A percentile compares a stretch with the other conserved stretches of the same genome.
Conservation (phyloP, 441 rosid species). For the Euphorbia celastroides region DNA sequence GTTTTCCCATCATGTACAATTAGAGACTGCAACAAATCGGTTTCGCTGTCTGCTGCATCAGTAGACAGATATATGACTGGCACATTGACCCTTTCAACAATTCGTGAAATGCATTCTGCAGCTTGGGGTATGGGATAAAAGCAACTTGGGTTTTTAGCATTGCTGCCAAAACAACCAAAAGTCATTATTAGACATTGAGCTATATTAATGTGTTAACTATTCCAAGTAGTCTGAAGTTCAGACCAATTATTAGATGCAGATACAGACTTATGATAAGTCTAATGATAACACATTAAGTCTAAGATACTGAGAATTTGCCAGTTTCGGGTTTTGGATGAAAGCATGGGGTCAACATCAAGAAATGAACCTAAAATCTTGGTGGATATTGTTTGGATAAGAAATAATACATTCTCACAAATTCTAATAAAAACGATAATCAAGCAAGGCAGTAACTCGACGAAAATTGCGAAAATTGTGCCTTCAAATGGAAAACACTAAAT, state of each 20-base stretch:
- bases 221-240: neutral
- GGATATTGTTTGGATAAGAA: neutral
- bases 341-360: neutral
- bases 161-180: constrained; percentile 43
- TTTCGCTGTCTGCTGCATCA: constrained; percentile 93
- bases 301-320: no score
- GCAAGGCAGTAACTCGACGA: no score
- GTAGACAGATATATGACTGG: constrained; percentile 88
- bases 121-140: constrained; percentile 95
- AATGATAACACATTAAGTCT: neutral
- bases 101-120: constrained; percentile 69
- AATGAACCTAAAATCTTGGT: neutral
- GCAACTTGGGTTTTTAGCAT: constrained; percentile 83
- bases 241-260: neutral
- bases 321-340: no score
- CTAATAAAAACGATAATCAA: no score
- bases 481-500: no score
- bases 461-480: no score
- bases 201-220: constrained; percentile 1
- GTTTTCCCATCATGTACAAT: constrained; percentile 56
- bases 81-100: constrained; percentile 58
- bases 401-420: no score
- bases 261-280: neutral
- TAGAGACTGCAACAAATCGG: constrained; percentile 68
- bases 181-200: neutral